phyloP scores from a whole-genome alignment of 805 yeast genomes.

The Metschnikowia proteae region DNA sequence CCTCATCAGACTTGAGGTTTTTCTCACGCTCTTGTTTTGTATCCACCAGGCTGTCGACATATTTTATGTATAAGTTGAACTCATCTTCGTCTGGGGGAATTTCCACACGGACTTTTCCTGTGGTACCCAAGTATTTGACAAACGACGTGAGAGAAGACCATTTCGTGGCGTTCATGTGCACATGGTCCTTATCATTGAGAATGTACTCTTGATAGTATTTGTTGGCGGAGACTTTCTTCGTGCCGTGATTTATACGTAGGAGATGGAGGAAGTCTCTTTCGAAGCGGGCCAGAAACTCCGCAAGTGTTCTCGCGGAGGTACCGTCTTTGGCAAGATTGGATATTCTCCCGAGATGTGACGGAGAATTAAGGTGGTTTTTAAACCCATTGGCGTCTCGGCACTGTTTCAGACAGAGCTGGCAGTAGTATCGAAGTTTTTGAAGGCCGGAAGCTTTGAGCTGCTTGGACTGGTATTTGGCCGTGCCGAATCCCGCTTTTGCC shows the following conservation, averaged over 20 bases:
- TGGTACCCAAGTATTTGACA: slow-evolving; percentile 53
- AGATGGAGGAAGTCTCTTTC: slow-evolving; percentile 59
- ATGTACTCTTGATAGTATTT: slow-evolving; percentile 88
- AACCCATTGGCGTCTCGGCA: slow-evolving; percentile 96
- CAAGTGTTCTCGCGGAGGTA: slow-evolving; percentile 47
- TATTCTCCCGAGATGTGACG: slow-evolving; percentile 64
- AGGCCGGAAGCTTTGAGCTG: slow-evolving; percentile 79
- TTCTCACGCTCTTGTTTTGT: not conserved
- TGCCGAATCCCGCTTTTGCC: slow-evolving; percentile 38
- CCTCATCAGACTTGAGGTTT: slow-evolving; percentile 16
- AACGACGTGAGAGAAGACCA: slow-evolving; percentile 73
- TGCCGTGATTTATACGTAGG: slow-evolving; percentile 71
- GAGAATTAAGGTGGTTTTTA: slow-evolving; percentile 82
- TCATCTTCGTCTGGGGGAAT: slow-evolving; percentile 31
- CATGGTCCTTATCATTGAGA: slow-evolving; percentile 66
- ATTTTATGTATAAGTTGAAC: slow-evolving; percentile 31
- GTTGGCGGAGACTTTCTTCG: slow-evolving; percentile 74
- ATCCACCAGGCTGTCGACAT: slow-evolving; percentile 21
- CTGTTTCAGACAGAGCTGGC: slow-evolving; percentile 89
- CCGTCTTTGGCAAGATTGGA: slow-evolving; percentile 30
- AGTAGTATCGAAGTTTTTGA: slow-evolving; percentile 81
- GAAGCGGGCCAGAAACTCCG: slow-evolving; percentile 58
- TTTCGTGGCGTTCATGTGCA: slow-evolving; percentile 86
- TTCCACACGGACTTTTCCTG: slow-evolving; percentile 52
- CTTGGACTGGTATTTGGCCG: slow-evolving; percentile 66